A percentile compares a stretch with the other conserved stretches of the same genome.
These are phyloP conservation scores for Fusarium mangiferae DNA, from an alignment of 2,329 filamentous ascomycete species.

Conservation along the genomic window DNA sequence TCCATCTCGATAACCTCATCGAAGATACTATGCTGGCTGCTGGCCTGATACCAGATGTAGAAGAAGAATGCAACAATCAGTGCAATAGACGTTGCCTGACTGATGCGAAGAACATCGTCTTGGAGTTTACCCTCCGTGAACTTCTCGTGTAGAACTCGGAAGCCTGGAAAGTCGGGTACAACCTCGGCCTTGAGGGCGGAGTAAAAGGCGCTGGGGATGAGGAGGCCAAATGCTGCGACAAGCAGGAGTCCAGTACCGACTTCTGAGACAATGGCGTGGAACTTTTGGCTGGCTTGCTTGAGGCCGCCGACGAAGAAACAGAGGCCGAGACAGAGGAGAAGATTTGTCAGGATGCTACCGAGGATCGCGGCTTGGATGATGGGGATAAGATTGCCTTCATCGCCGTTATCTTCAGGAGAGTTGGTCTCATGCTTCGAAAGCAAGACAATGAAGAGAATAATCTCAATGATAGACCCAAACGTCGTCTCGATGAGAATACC, in stretches of 20 bases:
- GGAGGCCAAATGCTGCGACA: slow-evolving; percentile 60
- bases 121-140: slow-evolving; percentile 53
- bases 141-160: slow-evolving; percentile 39
- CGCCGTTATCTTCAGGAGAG: slow-evolving; percentile 33
- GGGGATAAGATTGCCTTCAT: slow-evolving; percentile 56
- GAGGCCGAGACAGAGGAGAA: slow-evolving; percentile 72
- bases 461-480: slow-evolving; percentile 73
- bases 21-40: slow-evolving; percentile 71
- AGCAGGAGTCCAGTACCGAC: slow-evolving; percentile 73
- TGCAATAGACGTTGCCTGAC: slow-evolving; percentile 69
- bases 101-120: slow-evolving; percentile 65
- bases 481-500: slow-evolving; percentile 62
- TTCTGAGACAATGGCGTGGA: slow-evolving; percentile 74
- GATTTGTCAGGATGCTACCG: slow-evolving; percentile 74
- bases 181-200: slow-evolving; percentile 48
- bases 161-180: slow-evolving; percentile 32
- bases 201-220: slow-evolving; percentile 51
- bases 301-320: slow-evolving; percentile 76
- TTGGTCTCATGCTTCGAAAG: slow-evolving; percentile 52
- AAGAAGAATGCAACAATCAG: slow-evolving; percentile 68
- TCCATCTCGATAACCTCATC: slow-evolving; percentile 63
- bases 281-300: slow-evolving; percentile 66
- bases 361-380: slow-evolving; percentile 77
- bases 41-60: slow-evolving; percentile 70
- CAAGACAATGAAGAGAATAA: slow-evolving; percentile 74